Conservation (phyloP, 805 yeast genomes). For the Cyberlindnera suaveolens region DNA sequence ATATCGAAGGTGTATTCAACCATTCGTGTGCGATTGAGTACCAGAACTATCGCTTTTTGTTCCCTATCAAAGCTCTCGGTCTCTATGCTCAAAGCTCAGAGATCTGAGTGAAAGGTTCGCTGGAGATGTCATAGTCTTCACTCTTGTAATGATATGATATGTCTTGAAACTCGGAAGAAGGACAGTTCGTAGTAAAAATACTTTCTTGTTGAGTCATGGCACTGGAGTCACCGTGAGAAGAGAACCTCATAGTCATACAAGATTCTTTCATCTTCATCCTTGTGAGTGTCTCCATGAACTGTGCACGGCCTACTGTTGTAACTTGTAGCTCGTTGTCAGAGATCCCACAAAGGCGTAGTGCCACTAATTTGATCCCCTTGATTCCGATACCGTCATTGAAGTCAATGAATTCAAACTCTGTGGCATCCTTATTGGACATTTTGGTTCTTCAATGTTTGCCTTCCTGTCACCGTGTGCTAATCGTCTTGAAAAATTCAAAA, state of each 20-base stretch:
- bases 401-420: conserved; percentile 5
- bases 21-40: conserved; percentile 93
- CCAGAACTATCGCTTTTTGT: conserved; percentile 85
- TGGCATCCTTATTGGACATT: background rate
- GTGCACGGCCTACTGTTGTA: background rate
- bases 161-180: conserved; percentile 11
- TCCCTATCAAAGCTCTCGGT: conserved; percentile 91
- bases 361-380: conserved; percentile 1
- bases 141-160: background rate
- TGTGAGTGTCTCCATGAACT: conserved; percentile 3
- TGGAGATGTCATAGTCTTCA: conserved; percentile 1
- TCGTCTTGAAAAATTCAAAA: too few relatives aligned
- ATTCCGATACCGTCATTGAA: conserved; percentile 3
- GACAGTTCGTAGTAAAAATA: background rate
- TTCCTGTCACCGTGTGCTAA: background rate
- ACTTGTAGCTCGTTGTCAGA: conserved; percentile 3
- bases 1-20: conserved; percentile 92
- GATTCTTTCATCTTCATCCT: background rate
- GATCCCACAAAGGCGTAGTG: conserved; percentile 6
- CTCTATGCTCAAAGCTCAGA: conserved; percentile 34
- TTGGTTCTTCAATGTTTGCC: background rate
- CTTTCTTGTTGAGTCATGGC: too few relatives aligned
- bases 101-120: conserved; percentile 8
- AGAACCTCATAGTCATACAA: too few relatives aligned
- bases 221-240: too few relatives aligned